These are phyloP conservation scores for Coniochaeta ligniaria DNA, from an alignment of 2,329 filamentous ascomycete species.

Conservation along the genomic window DNA sequence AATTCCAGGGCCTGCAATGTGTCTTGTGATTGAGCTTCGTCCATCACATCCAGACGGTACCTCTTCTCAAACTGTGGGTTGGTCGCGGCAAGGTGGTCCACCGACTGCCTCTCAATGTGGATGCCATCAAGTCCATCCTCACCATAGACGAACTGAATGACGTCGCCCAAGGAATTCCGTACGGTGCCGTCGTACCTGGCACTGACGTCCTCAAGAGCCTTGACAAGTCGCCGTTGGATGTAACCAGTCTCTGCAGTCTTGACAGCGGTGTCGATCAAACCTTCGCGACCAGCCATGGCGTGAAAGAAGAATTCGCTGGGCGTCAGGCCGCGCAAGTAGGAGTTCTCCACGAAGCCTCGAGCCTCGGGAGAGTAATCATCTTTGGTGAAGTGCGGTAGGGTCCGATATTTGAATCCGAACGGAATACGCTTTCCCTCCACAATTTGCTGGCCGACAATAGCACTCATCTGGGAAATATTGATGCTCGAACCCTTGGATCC, in stretches of 20 bases:
- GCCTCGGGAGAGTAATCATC: slow-evolving; percentile 98
- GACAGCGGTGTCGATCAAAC: slow-evolving; percentile 98
- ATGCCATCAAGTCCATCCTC: slow-evolving; percentile 94
- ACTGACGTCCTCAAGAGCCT: slow-evolving; percentile 95
- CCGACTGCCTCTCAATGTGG: slow-evolving; percentile 84
- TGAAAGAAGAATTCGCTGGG: slow-evolving; percentile 99
- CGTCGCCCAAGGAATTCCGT: slow-evolving; percentile 90
- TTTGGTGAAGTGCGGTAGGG: slow-evolving; percentile 95
- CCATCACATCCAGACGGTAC: slow-evolving; percentile 85
- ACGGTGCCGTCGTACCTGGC: slow-evolving; percentile 97
- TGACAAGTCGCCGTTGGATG: slow-evolving; percentile 96
- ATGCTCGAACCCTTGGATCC: slow-evolving; percentile 98
- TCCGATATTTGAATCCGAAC: slow-evolving; percentile 98
- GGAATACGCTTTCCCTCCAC: slow-evolving; percentile 98
- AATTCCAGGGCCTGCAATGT: slow-evolving; percentile 75
- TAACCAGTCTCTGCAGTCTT: slow-evolving; percentile 99
- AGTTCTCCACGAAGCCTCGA: slow-evolving; percentile 97
- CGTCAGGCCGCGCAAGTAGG: slow-evolving; percentile 90
- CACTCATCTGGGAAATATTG: slow-evolving; percentile 99
- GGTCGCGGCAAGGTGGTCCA: slow-evolving; percentile 81
- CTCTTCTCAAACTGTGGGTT: slow-evolving; percentile 65
- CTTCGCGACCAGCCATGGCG: slow-evolving; percentile 99
- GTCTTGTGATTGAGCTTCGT: slow-evolving; percentile 43
- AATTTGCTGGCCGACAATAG: slow-evolving; percentile 94
- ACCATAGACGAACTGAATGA: slow-evolving; percentile 95